Conservation (phyloP, 371 early-diverging fungal genomes). For the Syncephalastrum sp. region DNA sequence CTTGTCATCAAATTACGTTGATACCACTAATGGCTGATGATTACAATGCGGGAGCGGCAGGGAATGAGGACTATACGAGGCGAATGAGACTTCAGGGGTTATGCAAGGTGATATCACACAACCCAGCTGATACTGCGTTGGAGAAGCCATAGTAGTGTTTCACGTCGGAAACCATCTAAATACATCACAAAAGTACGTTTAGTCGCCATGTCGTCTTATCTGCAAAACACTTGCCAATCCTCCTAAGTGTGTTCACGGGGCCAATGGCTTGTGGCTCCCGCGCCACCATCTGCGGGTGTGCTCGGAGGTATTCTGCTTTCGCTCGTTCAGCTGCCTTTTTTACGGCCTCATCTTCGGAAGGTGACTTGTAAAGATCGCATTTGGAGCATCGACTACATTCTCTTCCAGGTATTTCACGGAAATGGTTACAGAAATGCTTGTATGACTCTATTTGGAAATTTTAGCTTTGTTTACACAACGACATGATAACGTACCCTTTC, state of each 20-base stretch:
- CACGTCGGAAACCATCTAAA: slow-evolving; percentile 23
- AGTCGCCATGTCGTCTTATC: background rate
- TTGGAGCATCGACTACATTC: slow-evolving; percentile 53
- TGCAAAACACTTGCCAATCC: slow-evolving; percentile 15
- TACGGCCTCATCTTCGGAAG: slow-evolving; percentile 51
- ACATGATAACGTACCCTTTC: slow-evolving; percentile 13
- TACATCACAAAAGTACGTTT: background rate
- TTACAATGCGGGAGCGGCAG: too few species aligned
- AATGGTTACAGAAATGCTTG: slow-evolving; percentile 67
- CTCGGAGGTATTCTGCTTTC: slow-evolving; percentile 44
- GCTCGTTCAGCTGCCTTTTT: slow-evolving; percentile 51
- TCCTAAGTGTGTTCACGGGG: slow-evolving; percentile 22
- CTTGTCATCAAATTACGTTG: too few species aligned
- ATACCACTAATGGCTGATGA: too few species aligned
- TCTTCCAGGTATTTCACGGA: slow-evolving; percentile 50
- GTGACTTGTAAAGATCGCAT: slow-evolving; percentile 62
- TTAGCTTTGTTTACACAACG: background rate
- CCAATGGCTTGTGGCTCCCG: slow-evolving; percentile 26
- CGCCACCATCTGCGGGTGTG: slow-evolving; percentile 38
- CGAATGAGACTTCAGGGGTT: background rate
- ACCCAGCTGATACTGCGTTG: slow-evolving; percentile 19
- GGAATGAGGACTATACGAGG: too few species aligned
- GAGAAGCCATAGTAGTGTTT: slow-evolving; percentile 19
- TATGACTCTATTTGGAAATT: slow-evolving; percentile 44
- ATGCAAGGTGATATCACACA: slow-evolving; percentile 9